A percentile compares a stretch with the other conserved stretches of the same genome.
phyloP scores from a whole-genome alignment of 192 early-diverging fungal genomes.

The Coemansia sp. region DNA sequence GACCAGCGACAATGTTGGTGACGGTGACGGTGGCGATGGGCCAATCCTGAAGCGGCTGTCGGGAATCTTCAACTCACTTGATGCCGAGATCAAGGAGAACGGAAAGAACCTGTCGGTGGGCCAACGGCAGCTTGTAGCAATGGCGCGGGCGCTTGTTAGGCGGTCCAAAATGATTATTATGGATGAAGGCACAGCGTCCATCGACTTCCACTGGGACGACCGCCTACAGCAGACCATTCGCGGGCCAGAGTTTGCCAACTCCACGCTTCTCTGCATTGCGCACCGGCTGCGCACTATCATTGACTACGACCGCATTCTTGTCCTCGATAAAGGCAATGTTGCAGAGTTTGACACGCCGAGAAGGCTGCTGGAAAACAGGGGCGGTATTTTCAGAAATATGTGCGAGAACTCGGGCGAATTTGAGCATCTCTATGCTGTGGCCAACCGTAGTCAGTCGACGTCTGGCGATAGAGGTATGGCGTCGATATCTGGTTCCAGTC shows the following conservation, averaged over 20 bases:
- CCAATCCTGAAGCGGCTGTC: slow-evolving; percentile 14
- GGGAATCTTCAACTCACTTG: slow-evolving; percentile 28
- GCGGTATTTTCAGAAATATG: slow-evolving; percentile 65
- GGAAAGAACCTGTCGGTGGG: slow-evolving; percentile 79
- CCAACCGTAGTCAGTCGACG: neutral
- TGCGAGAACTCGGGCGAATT: slow-evolving; percentile 78
- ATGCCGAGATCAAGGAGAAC: slow-evolving; percentile 50
- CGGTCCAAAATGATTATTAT: slow-evolving; percentile 65
- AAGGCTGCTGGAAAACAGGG: slow-evolving; percentile 56
- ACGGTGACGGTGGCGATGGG: neutral
- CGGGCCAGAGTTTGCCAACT: slow-evolving; percentile 57
- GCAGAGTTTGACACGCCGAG: slow-evolving; percentile 67
- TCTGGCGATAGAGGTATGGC: neutral
- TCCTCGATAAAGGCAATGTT: slow-evolving; percentile 69
- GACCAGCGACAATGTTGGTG: neutral
- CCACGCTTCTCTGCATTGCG: slow-evolving; percentile 69
- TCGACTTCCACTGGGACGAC: slow-evolving; percentile 79
- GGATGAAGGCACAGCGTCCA: slow-evolving; percentile 76
- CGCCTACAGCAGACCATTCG: slow-evolving; percentile 71
- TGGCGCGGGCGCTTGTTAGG: slow-evolving; percentile 77
- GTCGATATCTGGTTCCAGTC: neutral
- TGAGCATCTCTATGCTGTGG: slow-evolving; percentile 52
- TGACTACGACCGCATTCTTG: slow-evolving; percentile 75
- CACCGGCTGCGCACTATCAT: slow-evolving; percentile 73
- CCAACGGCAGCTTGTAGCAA: slow-evolving; percentile 78